These are phyloP conservation scores for Teunomyces aglyptinius DNA, from an alignment of 805 yeast species.

Conservation along the genomic window DNA sequence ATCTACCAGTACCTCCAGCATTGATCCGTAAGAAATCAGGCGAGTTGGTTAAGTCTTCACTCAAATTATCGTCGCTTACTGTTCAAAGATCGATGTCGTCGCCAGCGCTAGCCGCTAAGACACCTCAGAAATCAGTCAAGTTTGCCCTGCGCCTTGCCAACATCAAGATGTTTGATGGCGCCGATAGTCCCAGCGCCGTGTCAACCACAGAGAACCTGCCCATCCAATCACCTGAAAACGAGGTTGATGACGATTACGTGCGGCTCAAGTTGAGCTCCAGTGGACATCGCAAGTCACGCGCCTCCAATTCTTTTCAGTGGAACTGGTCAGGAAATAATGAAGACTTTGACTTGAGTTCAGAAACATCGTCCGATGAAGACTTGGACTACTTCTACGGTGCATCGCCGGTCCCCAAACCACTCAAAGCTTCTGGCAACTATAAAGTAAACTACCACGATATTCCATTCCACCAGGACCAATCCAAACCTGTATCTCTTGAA, in stretches of 20 bases:
- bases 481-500: constrained; percentile 30
- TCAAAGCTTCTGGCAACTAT: constrained; percentile 10
- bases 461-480: constrained; percentile 10
- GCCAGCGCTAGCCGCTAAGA: constrained; percentile 17
- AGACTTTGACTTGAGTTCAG: constrained; percentile 18
- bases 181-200: constrained; percentile 62
- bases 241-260: constrained; percentile 4
- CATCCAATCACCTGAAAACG: constrained; percentile 27
- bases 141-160: constrained; percentile 62
- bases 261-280: constrained; percentile 1
- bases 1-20: constrained; percentile 6
- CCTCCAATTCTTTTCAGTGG: constrained; percentile 26
- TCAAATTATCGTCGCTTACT: constrained; percentile 19
- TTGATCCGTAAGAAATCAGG: constrained; percentile 17
- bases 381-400: constrained; percentile 8
- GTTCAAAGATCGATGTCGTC: constrained; percentile 24
- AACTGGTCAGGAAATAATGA: constrained; percentile 18
- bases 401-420: not conserved
- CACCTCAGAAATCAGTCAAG: constrained; percentile 50
- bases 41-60: constrained; percentile 24
- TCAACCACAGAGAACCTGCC: constrained; percentile 54
- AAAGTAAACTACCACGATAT: constrained; percentile 14
- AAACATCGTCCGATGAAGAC: constrained; percentile 22
- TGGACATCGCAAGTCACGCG: not conserved
- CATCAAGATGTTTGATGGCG: constrained; percentile 62